Base-by-base conservation (phyloP, 164 flowering plant species). In the Amborella trichopoda region DNA sequence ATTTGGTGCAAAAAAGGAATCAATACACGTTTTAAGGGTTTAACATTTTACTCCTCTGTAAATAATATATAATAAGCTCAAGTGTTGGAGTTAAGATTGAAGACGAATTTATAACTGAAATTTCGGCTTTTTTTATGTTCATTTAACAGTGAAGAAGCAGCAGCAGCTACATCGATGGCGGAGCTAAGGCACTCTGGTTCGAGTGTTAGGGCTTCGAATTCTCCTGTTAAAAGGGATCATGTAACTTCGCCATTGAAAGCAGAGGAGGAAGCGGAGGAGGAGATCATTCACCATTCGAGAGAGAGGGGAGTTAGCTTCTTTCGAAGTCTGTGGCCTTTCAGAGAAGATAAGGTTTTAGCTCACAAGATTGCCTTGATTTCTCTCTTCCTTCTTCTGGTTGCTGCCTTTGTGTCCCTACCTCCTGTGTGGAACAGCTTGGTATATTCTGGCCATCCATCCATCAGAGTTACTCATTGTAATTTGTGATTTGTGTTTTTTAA, bases 181-280 rank as follows among this genome's bases (percentile, higher is more conserved):
- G 98, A 90, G 93, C 78, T 90, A 42, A 64, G 98, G 56, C 93
- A 86, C 69, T 76, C 91, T 56, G 68, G 71, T 59, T 83, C 98
- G 37, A 33, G 86, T 22, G 56, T 56, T 68, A 73, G 98, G 26
- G 63, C 81, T 27, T 20, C 78, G 11, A 65, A 82, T 2, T 87
- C 94, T 39, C 94, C 96, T 5, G 47, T 64, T 66, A 85, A 76
- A 57, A 74, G 87, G 28, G 81, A 73, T 14, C 83, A 69, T 30
- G 19, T 75, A 0, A 60, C 78, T 3, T 75, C 93, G 5, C 51
- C 77, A 21, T 52, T 69, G 3, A 61, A 72, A 21, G 87, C 63
- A 19, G 32, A 60, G 39, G 54, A 23, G 9, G 70, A 68, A 34
- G 44, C 37, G 58, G 79, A 51, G 34, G 64, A 60, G 23, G 73